These are phyloP conservation scores for Galerina sulciceps DNA, from an alignment of 768 basidiomycete genomes.

Conservation along the genomic window DNA sequence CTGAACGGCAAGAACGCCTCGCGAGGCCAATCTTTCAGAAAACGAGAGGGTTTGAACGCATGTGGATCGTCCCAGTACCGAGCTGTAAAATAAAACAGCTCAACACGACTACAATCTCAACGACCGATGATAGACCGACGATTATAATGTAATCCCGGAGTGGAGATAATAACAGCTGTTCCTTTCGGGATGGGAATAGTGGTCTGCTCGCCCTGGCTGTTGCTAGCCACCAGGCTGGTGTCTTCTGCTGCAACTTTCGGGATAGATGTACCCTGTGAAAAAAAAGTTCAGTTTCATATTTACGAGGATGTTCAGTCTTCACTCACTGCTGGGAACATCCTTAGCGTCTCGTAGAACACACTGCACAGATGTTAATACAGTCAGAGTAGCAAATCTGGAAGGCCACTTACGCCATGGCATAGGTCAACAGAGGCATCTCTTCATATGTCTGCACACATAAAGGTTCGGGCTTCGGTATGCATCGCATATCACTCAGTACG, in stretches of 20 bases:
- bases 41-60: conserved; percentile 48
- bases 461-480: neutral
- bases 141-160: conserved; percentile 52
- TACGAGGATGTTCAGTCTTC: too few species aligned
- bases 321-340: conserved; percentile 49
- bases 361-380: conserved; percentile 25
- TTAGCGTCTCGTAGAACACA: conserved; percentile 53
- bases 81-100: conserved; percentile 32
- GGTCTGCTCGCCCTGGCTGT: conserved; percentile 40
- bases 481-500: conserved; percentile 25
- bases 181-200: conserved; percentile 48
- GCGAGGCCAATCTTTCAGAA: conserved; percentile 55
- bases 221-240: conserved; percentile 38
- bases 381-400: neutral
- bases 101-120: neutral
- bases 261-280: conserved; percentile 37
- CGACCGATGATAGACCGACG: conserved; percentile 34
- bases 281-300: too few species aligned
- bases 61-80: conserved; percentile 60
- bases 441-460: conserved; percentile 41
- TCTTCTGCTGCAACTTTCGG: conserved; percentile 53
- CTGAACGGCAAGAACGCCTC: conserved; percentile 62
- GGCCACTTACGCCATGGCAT: conserved; percentile 40
- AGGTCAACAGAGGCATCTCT: conserved; percentile 41
- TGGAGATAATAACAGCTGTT: conserved; percentile 37